Percentiles rank a stretch among this genome's conserved stretches.
phyloP scores from a whole-genome alignment of 2,329 filamentous ascomycete species.

The Hypoxylon sp. region DNA sequence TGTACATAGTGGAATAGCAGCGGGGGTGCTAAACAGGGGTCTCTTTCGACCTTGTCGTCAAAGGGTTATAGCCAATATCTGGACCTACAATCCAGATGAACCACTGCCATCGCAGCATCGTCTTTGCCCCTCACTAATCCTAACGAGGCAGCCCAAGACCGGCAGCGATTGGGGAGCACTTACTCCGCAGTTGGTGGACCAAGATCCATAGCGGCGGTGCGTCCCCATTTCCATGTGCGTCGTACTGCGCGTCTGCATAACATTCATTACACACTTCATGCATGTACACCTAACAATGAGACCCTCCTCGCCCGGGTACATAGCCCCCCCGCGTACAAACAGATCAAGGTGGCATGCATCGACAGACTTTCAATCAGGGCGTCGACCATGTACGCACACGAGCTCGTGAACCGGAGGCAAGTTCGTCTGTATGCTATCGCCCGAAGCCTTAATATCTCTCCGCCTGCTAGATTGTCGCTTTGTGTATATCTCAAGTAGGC shows the following conservation, averaged over 20 bases:
- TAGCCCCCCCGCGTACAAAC: constrained; percentile 17
- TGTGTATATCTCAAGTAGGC: constrained; percentile 6
- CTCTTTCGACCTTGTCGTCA: constrained; percentile 29
- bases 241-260: constrained; percentile 33
- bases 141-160: constrained; percentile 20
- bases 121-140: constrained; percentile 38
- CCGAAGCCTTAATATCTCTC: constrained; percentile 10
- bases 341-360: constrained; percentile 18
- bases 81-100: constrained; percentile 33
- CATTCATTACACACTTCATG: constrained; percentile 21
- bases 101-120: neutral
- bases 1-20: constrained; percentile 3
- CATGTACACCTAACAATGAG: constrained; percentile 29
- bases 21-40: constrained; percentile 27
- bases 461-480: constrained; percentile 9
- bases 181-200: constrained; percentile 26
- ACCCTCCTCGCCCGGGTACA: constrained; percentile 39
- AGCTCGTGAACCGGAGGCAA: constrained; percentile 13
- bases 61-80: constrained; percentile 32
- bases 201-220: constrained; percentile 19
- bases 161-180: constrained; percentile 20
- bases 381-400: constrained; percentile 16
- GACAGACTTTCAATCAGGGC: constrained; percentile 20
- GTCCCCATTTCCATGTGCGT: constrained; percentile 19
- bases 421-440: constrained; percentile 27